Conservation (phyloP, 2,329 filamentous ascomycete species). For the Nannizzia gypsea region DNA sequence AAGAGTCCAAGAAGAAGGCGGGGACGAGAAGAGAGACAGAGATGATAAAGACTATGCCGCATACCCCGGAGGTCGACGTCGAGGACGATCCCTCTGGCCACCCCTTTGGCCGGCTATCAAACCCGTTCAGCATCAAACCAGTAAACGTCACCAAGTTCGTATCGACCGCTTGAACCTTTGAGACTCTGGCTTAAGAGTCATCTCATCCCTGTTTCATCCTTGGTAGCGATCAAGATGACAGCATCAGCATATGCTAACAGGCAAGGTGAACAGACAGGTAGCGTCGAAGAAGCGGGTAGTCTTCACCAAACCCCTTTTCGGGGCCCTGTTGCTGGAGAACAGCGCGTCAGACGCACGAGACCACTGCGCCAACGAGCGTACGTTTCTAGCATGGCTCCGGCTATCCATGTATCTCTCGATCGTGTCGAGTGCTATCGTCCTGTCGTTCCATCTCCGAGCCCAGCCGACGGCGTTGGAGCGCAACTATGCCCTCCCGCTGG, state of each 20-base stretch:
- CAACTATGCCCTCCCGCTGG: conserved; percentile 69
- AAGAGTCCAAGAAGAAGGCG: neutral
- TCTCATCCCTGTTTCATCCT: neutral
- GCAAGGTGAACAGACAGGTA: conserved; percentile 19
- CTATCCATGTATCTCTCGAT: conserved; percentile 84
- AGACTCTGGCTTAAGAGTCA: neutral
- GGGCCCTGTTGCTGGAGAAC: conserved; percentile 55
- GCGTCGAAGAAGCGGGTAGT: conserved; percentile 35
- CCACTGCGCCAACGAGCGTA: conserved; percentile 55
- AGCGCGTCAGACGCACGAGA: conserved; percentile 53
- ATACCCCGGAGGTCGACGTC: conserved; percentile 11
- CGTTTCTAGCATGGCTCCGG: conserved; percentile 82
- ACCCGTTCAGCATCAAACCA: conserved; percentile 38
- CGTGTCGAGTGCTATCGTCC: conserved; percentile 76
- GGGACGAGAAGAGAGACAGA: neutral
- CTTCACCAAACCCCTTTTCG: conserved; percentile 43
- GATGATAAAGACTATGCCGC: conserved; percentile 16
- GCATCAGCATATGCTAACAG: conserved; percentile 2
- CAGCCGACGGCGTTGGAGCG: conserved; percentile 59
- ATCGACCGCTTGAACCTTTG: neutral
- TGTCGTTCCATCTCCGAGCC: conserved; percentile 81
- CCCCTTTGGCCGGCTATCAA: conserved; percentile 42
- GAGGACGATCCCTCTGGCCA: conserved; percentile 16
- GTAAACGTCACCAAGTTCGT: conserved; percentile 34
- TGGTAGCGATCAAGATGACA: neutral